These are phyloP conservation scores for Fomitopsis betulina DNA, from an alignment of 1,284 basidiomycete genomes.

Conservation along the genomic window DNA sequence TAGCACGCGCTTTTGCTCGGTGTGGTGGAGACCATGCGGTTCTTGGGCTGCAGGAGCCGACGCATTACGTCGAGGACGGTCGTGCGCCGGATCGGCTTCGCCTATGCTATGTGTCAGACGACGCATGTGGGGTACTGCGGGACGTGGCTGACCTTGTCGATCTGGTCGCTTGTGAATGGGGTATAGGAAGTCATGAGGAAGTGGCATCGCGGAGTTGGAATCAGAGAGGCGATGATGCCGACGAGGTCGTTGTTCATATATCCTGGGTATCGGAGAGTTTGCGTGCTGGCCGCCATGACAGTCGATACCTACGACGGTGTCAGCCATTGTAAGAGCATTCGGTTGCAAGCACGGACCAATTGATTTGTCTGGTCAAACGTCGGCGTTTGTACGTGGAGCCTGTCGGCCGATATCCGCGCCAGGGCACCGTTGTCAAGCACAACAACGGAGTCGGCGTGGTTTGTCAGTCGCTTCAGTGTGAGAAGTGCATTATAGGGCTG, in stretches of 20 bases:
- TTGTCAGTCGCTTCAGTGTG: conserved; percentile 92
- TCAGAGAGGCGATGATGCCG: conserved; percentile 94
- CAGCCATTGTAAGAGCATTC: conserved; percentile 1
- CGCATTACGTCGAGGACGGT: conserved; percentile 99
- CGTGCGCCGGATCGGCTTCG: conserved; percentile 73
- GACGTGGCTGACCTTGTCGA: conserved; percentile 68
- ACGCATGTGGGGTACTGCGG: not conserved
- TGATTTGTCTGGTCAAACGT: conserved; percentile 96
- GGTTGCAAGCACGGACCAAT: conserved; percentile 45
- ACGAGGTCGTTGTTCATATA: conserved; percentile 99
- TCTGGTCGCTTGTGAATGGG: conserved; percentile 94
- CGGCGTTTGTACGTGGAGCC: conserved; percentile 87
- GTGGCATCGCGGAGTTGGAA: conserved; percentile 98
- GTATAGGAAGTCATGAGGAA: conserved; percentile 99
- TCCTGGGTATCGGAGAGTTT: conserved; percentile 94
- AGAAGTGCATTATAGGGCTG: conserved; percentile 97
- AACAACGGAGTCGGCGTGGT: conserved; percentile 96
- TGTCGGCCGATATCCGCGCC: conserved; percentile 86
- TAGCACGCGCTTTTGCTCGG: conserved; percentile 92
- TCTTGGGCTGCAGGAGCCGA: conserved; percentile 94
- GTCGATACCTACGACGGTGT: conserved; percentile 69
- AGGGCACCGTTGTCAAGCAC: conserved; percentile 97
- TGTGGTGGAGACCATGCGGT: conserved; percentile 96
- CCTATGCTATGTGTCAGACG: conserved; percentile 18
- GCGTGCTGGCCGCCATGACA: conserved; percentile 96